A percentile compares a stretch with the other conserved stretches of the same genome.
Conservation (phyloP, 1,284 basidiomycete species). For the Mycosarcoma maydis region DNA sequence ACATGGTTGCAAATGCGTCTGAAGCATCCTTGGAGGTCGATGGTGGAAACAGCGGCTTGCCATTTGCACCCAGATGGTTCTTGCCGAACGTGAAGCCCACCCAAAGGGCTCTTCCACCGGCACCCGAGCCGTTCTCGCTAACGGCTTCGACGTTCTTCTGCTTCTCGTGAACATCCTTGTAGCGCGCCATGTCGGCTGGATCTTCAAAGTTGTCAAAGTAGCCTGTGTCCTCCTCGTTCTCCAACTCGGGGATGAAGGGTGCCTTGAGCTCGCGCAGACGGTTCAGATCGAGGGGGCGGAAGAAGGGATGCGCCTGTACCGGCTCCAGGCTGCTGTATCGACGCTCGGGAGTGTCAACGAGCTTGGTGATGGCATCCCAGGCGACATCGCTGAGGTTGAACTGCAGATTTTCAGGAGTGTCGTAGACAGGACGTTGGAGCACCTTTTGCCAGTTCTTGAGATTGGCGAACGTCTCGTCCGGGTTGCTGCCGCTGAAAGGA, state of each 20-base stretch:
- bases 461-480: conserved; percentile 99
- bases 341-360: conserved; percentile 77
- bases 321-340: conserved; percentile 81
- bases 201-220: conserved; percentile 98
- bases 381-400: conserved; percentile 94
- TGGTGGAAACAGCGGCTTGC: conserved; percentile 19
- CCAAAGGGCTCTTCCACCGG: conserved; percentile 83
- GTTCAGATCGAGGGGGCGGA: conserved; percentile 79
- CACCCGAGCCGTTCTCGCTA: conserved; percentile 71
- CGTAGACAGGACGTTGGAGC: conserved; percentile 89
- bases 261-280: conserved; percentile 81
- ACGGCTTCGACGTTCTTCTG: conserved; percentile 90
- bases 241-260: conserved; percentile 94
- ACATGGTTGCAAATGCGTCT: conserved; percentile 60
- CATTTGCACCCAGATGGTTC: conserved; percentile 55
- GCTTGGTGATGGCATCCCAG: conserved; percentile 95
- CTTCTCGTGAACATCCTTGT: conserved; percentile 92
- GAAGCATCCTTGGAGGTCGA: conserved; percentile 37
- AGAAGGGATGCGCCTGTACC: conserved; percentile 85
- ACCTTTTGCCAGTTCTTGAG: conserved; percentile 95
- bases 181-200: conserved; percentile 93
- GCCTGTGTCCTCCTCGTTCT: conserved; percentile 90
- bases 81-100: conserved; percentile 90
- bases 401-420: conserved; percentile 92
- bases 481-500: conserved; percentile 92